phyloP scores from a whole-genome alignment of 768 basidiomycete genomes.

The Serpula lacrymans region DNA sequence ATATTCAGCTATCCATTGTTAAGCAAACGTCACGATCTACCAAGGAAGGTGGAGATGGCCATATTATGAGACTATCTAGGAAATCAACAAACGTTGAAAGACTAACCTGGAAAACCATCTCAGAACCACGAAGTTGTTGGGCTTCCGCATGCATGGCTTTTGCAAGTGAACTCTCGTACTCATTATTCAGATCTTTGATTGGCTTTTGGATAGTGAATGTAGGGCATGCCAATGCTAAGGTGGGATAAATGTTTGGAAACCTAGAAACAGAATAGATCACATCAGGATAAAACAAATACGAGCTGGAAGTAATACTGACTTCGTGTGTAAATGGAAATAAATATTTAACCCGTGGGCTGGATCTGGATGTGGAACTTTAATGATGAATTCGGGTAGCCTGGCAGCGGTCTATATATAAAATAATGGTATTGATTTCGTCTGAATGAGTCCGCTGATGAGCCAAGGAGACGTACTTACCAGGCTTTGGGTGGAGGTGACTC shows the following conservation, averaged over 20 bases:
- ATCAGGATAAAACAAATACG: neutral
- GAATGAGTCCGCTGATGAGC: too few species aligned
- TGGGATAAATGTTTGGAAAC: constrained; percentile 71
- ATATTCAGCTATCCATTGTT: constrained; percentile 61
- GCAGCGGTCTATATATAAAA: constrained; percentile 53
- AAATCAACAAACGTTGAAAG: constrained; percentile 2
- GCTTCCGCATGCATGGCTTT: constrained; percentile 57
- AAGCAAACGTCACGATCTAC: constrained; percentile 55
- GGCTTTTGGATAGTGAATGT: constrained; percentile 62
- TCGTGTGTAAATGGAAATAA: constrained; percentile 56
- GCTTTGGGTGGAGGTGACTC: constrained; percentile 64
- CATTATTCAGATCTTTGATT: constrained; percentile 46
- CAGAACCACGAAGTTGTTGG: constrained; percentile 52
- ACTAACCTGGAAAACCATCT: constrained; percentile 66
- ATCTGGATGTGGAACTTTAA: constrained; percentile 58
- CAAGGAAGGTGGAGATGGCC: neutral
- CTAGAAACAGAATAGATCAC: constrained; percentile 37
- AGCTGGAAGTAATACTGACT: constrained; percentile 39
- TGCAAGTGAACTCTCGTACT: constrained; percentile 48
- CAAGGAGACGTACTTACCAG: constrained; percentile 60
- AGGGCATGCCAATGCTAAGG: constrained; percentile 53
- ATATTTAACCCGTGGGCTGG: constrained; percentile 46
- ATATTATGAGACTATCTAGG: neutral
- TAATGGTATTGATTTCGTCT: constrained; percentile 2
- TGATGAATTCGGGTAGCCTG: constrained; percentile 62